Evolutionary conservation across 495 filamentous ascomycete genomes (phyloP).

Genomic region (Hyaloscypha variabilis): DNA sequence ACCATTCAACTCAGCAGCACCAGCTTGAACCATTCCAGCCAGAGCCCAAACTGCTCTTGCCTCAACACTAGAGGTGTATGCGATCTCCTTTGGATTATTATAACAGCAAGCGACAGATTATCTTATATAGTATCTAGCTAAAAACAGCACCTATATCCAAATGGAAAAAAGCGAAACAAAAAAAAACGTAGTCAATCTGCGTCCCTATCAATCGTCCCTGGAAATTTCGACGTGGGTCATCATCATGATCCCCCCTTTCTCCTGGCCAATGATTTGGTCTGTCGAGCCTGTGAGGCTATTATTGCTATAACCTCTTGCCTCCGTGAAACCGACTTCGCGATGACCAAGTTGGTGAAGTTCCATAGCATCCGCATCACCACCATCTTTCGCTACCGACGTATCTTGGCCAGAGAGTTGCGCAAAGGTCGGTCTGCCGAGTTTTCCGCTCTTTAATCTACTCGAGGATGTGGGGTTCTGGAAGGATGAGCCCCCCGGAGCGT

Average conservation of each 20-base stretch:
- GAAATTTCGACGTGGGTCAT: neutral
- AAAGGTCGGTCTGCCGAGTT: neutral
- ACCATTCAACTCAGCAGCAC: no score
- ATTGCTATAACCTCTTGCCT: neutral
- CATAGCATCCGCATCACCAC: neutral
- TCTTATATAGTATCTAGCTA: no score
- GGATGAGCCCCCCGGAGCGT: conserved; percentile 3
- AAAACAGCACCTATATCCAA: no score
- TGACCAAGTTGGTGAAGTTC: conserved; percentile 3
- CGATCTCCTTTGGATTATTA: no score
- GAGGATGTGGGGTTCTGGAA: neutral
- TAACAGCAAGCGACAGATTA: no score
- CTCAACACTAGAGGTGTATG: no score
- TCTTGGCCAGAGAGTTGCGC: neutral
- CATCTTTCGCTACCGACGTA: neutral
- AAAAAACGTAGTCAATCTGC: neutral
- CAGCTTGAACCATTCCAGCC: no score
- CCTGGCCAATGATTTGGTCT: neutral
- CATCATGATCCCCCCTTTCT: neutral
- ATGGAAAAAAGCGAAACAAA: no score
- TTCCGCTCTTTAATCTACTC: conserved; percentile 1
- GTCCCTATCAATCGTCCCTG: neutral
- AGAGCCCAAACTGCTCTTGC: no score
- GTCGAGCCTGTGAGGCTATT: neutral
- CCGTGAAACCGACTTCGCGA: neutral